These are phyloP conservation scores for Tolypocladium album DNA, from an alignment of 2,329 filamentous ascomycete genomes.

Conservation along the genomic window DNA sequence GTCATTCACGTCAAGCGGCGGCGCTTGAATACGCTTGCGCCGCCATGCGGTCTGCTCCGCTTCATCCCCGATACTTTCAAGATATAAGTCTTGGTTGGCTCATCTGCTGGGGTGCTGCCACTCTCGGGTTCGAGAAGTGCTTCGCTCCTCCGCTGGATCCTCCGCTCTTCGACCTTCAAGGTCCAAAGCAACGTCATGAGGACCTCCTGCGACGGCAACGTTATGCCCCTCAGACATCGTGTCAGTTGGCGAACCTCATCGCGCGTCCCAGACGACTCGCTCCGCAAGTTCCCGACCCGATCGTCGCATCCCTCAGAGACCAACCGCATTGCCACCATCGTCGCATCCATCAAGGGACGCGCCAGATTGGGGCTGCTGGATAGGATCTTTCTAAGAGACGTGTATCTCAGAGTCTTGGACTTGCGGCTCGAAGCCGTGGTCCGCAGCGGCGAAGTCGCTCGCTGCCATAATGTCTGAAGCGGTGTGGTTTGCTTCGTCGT, in stretches of 20 bases:
- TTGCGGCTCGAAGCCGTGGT: constrained; percentile 39
- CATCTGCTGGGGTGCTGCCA: constrained; percentile 11
- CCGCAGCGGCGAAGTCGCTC: constrained; percentile 40
- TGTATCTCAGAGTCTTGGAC: constrained; percentile 49
- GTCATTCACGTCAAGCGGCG: constrained; percentile 11
- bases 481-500: constrained; percentile 36
- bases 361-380: constrained; percentile 64
- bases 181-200: constrained; percentile 38
- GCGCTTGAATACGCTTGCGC: constrained; percentile 7
- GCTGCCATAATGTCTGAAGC: constrained; percentile 36
- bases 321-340: constrained; percentile 63
- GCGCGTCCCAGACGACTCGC: constrained; percentile 24
- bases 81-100: constrained; percentile 12
- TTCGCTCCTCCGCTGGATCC: constrained; percentile 14
- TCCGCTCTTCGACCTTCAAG: constrained; percentile 30
- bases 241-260: constrained; percentile 22
- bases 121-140: constrained; percentile 12
- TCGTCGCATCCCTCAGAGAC: constrained; percentile 46
- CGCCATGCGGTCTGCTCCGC: constrained; percentile 8
- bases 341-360: constrained; percentile 65
- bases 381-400: constrained; percentile 53
- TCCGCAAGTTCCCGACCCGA: constrained; percentile 27
- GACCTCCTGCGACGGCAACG: constrained; percentile 35
- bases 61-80: constrained; percentile 12
- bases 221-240: constrained; percentile 23